These are phyloP conservation scores for Coriolopsis trogii DNA, from an alignment of 1,284 basidiomycete genomes.

Conservation along the genomic window DNA sequence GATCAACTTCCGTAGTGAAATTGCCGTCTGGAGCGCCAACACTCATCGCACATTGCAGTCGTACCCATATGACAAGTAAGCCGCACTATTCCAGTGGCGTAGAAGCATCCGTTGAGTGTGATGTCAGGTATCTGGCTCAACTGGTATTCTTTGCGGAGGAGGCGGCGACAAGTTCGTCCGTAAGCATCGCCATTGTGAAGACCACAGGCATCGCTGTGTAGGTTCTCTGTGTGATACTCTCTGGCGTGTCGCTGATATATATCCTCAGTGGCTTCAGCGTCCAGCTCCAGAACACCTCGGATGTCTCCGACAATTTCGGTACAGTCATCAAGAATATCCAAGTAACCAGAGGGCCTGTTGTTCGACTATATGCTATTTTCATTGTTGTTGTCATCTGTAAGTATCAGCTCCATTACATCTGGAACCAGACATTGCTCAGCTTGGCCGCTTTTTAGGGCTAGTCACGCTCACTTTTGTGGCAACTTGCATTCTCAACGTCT, in stretches of 20 bases:
- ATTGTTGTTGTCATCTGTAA: slow-evolving; percentile 29
- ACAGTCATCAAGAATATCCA: slow-evolving; percentile 23
- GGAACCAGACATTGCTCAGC: too few relatives aligned
- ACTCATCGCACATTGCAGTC: slow-evolving; percentile 24
- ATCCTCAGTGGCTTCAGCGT: slow-evolving; percentile 29
- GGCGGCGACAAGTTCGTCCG: slow-evolving; percentile 14
- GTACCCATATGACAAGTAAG: slow-evolving; percentile 29
- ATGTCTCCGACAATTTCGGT: slow-evolving; percentile 13
- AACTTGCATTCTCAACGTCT: slow-evolving; percentile 24
- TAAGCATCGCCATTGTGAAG: slow-evolving; percentile 15
- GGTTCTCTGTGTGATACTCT: too few relatives aligned
- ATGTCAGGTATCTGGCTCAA: slow-evolving; percentile 5
- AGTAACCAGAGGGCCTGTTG: slow-evolving; percentile 25
- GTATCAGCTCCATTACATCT: slow-evolving; percentile 1
- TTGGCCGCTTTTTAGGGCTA: too few relatives aligned
- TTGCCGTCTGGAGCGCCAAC: slow-evolving; percentile 22
- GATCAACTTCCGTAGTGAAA: slow-evolving; percentile 24
- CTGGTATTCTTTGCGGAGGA: slow-evolving; percentile 20
- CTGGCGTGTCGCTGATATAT: too few relatives aligned
- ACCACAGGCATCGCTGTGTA: slow-evolving; percentile 25
- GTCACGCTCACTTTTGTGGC: slow-evolving; percentile 27
- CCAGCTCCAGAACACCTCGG: slow-evolving; percentile 13
- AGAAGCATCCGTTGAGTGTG: too few relatives aligned
- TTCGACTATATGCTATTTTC: slow-evolving; percentile 27
- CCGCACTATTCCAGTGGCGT: too few relatives aligned